Base-by-base conservation (phyloP, 768 basidiomycete species). In the Boletus vinaceobasis region DNA sequence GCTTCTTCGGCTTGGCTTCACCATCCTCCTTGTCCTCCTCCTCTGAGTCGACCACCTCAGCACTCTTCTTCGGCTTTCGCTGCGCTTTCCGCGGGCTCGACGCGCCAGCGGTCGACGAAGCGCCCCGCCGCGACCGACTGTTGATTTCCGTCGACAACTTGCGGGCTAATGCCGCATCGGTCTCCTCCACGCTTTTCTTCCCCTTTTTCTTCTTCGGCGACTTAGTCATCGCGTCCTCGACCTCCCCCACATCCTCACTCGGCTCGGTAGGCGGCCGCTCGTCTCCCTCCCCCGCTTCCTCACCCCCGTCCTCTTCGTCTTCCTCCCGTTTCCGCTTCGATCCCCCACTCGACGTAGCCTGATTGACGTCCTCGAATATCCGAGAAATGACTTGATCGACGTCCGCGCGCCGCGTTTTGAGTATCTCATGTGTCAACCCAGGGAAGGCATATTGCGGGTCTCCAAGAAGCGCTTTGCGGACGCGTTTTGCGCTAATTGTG, bases 401-500 rank as follows among this genome's bases (percentile, higher is more conserved):
- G 21, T 80, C 84, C 17, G 73, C 69, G 65, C 86, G 89, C 71
- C 87, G 73, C 60, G 82, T 78, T 64, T 85, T 88, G 56, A 95
- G 67, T 48, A 79, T 73, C 29, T 84, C 84, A 26, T 77, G 52
- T 8, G 86, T 83, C 50, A 90, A 65, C 19, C 77, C 71, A 9
- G 69, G 83, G 77, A 56, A 74, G 50, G 53, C 54, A 50, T 61
- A 59, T 11, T 48, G 43, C 1, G 61, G 59, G 31, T 71, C 65
- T 56, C 81, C 82, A 53, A 81, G 62, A 63, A 58, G 93, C 74
- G 84, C 81, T 65, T 87, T 87, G 60, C 94, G 84, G 63, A 97
- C 92, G 72, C 85, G 85, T 74, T 92, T 96, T 43, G 93, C 93
- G 67, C 85, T 89, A 71, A 93, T 90, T 43, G 86, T 88, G 43